These are phyloP conservation scores for Picochlorum sp. DNA, from an alignment of 139 green algal species.

Conservation along the genomic window DNA sequence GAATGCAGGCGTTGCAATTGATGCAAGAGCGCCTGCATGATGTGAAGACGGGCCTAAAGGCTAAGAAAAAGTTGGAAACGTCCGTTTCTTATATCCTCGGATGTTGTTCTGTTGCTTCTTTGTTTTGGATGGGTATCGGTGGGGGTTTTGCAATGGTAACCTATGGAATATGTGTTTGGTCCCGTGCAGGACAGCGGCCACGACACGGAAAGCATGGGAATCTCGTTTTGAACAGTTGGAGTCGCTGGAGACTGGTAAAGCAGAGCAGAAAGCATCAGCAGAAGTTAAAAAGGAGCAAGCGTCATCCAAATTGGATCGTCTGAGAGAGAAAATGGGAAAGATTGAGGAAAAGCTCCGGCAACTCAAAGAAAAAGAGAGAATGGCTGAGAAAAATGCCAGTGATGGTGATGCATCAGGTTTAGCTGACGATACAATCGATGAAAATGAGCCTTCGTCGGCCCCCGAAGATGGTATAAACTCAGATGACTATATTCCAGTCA, in stretches of 20 bases:
- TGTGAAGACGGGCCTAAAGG: conserved; percentile 4
- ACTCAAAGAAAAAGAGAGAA: conserved; percentile 10
- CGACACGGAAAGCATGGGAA: not conserved
- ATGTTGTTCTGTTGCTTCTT: no score
- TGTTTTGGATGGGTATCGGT: no score
- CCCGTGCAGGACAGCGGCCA: not conserved
- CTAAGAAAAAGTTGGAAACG: not conserved
- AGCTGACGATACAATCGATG: not conserved
- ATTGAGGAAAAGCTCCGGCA: conserved; percentile 27
- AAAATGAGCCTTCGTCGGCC: not conserved
- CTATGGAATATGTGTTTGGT: no score
- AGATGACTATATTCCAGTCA: not conserved
- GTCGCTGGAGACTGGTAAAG: not conserved
- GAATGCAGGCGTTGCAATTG: conserved; percentile 29
- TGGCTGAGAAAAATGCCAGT: not conserved
- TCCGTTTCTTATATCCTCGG: no score
- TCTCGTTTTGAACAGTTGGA: conserved; percentile 1
- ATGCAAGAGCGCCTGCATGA: conserved; percentile 17
- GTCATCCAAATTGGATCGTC: not conserved
- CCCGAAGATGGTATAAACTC: not conserved
- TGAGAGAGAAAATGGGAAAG: conserved; percentile 4
- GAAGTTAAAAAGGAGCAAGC: not conserved
- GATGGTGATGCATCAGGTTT: not conserved
- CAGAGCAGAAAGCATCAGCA: conserved; percentile 1
- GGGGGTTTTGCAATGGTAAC: no score